phyloP scores from a whole-genome alignment of 2,329 filamentous ascomycete genomes.

The Aspergillus melleus region DNA sequence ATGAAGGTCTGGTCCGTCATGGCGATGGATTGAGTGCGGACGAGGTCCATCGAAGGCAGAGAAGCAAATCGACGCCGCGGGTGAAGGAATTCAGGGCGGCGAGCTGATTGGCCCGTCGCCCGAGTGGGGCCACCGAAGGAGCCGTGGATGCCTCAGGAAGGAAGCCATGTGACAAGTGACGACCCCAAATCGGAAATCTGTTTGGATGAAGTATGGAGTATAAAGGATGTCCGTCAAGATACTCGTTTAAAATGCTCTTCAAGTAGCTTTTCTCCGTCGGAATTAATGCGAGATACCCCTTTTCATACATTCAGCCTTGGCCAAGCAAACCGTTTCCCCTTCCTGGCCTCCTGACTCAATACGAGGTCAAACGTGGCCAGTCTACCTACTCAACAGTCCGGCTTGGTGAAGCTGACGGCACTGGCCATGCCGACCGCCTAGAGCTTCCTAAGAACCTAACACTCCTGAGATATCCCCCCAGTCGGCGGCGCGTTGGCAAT shows the following conservation, averaged over 20 bases:
- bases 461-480: not conserved
- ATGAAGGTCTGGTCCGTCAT: slow-evolving; percentile 45
- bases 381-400: not conserved
- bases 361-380: not conserved
- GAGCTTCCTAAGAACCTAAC: not conserved
- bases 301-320: not conserved
- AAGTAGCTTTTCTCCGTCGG: too few species aligned
- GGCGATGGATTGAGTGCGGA: not conserved
- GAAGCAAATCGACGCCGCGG: not conserved
- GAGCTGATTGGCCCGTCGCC: not conserved
- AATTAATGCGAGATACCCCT: too few species aligned
- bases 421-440: not conserved
- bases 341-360: not conserved
- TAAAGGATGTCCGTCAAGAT: too few species aligned
- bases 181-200: not conserved
- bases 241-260: too few species aligned
- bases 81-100: not conserved
- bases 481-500: not conserved
- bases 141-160: not conserved
- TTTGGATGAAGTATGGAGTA: not conserved
- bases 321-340: too few species aligned
- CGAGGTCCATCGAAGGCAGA: not conserved
- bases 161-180: not conserved
- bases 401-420: not conserved
- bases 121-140: not conserved